Percentiles rank a stretch among this genome's conserved stretches.
phyloP scores from a whole-genome alignment of 2,329 filamentous ascomycete genomes.

The Diaporthe sp. region DNA sequence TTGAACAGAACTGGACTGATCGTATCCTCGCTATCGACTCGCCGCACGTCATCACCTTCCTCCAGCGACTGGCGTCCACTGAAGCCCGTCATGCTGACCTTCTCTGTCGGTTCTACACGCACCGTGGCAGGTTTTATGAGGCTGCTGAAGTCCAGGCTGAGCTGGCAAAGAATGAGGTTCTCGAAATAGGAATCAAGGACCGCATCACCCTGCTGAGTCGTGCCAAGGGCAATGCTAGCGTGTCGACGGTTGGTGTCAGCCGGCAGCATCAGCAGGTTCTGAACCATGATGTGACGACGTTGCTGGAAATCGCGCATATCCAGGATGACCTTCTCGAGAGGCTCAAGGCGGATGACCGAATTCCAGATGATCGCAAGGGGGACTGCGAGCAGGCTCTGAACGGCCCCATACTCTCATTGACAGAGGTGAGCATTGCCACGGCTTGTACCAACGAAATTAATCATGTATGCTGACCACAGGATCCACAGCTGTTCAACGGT shows the following conservation, averaged over 20 bases:
- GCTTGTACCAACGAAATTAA: not conserved
- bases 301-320: conserved; percentile 93
- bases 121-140: conserved; percentile 85
- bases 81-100: conserved; percentile 87
- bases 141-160: conserved; percentile 89
- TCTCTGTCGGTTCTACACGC: conserved; percentile 92
- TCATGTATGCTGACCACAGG: not conserved
- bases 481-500: conserved; percentile 83
- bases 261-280: conserved; percentile 87
- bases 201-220: conserved; percentile 91
- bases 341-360: conserved; percentile 78
- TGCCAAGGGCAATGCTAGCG: conserved; percentile 93
- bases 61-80: conserved; percentile 80
- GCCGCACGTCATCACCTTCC: conserved; percentile 86
- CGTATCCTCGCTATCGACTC: conserved; percentile 88
- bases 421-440: conserved; percentile 71
- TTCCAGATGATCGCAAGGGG: conserved; percentile 72
- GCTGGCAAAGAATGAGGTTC: conserved; percentile 82
- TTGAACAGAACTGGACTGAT: conserved; percentile 85
- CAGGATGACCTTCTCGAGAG: conserved; percentile 91
- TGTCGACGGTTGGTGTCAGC: conserved; percentile 81
- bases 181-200: conserved; percentile 82
- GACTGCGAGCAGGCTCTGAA: conserved; percentile 79
- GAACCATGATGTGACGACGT: conserved; percentile 85
- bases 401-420: conserved; percentile 82